Evolutionary conservation across 1,139 yeast genomes (phyloP).

Genomic region (Debaryomyces nepalensis): DNA sequence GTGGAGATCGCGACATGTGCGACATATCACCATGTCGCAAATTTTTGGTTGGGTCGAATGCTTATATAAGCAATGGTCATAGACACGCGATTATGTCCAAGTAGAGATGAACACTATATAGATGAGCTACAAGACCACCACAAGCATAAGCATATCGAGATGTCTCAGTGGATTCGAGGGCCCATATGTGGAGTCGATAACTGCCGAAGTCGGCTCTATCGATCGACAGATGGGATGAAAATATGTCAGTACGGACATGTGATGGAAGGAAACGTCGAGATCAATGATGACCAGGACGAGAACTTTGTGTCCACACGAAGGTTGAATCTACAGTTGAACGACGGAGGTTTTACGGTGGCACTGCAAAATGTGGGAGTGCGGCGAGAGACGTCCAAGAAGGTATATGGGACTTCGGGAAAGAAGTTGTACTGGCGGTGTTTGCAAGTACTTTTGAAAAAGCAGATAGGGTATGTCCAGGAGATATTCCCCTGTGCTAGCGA

Average conservation of each 20-base stretch:
- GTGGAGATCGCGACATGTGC: no score
- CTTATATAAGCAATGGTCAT: no score
- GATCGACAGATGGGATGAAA: constrained; percentile 71
- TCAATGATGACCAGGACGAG: constrained; percentile 75
- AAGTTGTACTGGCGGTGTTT: constrained; percentile 51
- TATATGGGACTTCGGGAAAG: constrained; percentile 60
- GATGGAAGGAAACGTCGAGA: constrained; percentile 76
- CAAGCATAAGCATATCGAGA: constrained; percentile 13
- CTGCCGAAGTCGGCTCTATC: constrained; percentile 80
- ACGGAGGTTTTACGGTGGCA: constrained; percentile 22
- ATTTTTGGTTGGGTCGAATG: no score
- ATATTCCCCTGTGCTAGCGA: constrained; percentile 18
- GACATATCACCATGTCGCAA: no score
- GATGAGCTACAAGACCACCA: not conserved
- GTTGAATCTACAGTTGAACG: constrained; percentile 43
- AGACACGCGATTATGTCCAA: not conserved
- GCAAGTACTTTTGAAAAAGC: constrained; percentile 59
- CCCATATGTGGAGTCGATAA: constrained; percentile 88
- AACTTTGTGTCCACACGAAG: constrained; percentile 50
- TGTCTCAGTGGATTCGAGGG: constrained; percentile 64
- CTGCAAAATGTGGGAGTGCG: constrained; percentile 42
- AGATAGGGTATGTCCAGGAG: constrained; percentile 33
- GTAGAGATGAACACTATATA: constrained; percentile 2
- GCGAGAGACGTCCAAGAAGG: constrained; percentile 34
- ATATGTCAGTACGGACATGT: constrained; percentile 93